phyloP scores from a whole-genome alignment of 148 eudicot genomes.

The Agrostemma githago region DNA sequence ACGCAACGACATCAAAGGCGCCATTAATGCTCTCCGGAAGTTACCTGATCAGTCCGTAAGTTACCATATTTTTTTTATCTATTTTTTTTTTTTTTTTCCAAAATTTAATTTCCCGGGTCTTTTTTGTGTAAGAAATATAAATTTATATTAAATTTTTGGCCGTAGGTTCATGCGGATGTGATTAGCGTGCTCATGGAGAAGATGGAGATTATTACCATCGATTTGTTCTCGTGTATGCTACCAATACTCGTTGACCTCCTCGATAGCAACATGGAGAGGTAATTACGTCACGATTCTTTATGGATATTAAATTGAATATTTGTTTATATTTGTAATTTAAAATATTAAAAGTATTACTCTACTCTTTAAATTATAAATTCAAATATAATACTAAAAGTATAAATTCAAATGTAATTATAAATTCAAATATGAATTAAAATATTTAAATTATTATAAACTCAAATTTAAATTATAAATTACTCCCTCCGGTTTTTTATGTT shows the following conservation, averaged over 20 bases:
- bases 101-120: too few relatives aligned
- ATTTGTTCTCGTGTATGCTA: conserved; percentile 74
- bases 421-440: too few relatives aligned
- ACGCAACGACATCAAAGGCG: conserved; percentile 73
- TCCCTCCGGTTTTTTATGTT: too few relatives aligned
- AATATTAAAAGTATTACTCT: too few relatives aligned
- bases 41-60: conserved; percentile 88
- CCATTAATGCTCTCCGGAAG: conserved; percentile 61
- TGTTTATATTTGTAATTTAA: too few relatives aligned
- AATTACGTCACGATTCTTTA: conserved; percentile 1
- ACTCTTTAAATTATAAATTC: too few relatives aligned
- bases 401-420: too few relatives aligned
- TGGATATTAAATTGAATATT: background rate
- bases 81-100: background rate
- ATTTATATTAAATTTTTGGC: background rate
- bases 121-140: too few relatives aligned
- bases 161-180: conserved; percentile 94
- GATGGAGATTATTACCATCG: conserved; percentile 69
- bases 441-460: too few relatives aligned
- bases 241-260: conserved; percentile 72
- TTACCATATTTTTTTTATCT: background rate
- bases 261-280: conserved; percentile 90
- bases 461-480: too few relatives aligned
- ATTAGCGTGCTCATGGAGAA: conserved; percentile 62
- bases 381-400: too few relatives aligned